Base-by-base conservation (phyloP, 2,329 filamentous ascomycete species). In the Ophiostoma montium region DNA sequence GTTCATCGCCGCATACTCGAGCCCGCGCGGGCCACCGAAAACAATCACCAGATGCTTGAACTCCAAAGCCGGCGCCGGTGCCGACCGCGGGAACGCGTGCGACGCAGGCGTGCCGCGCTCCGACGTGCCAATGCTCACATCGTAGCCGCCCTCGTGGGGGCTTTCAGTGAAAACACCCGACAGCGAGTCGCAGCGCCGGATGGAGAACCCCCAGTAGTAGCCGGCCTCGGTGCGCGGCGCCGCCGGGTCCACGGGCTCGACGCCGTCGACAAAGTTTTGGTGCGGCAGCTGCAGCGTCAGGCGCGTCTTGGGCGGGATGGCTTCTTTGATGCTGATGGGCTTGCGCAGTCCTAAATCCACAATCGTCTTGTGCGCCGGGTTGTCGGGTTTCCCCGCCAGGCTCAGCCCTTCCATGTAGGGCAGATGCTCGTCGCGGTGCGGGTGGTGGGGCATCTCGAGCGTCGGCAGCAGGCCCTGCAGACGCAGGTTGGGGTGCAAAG, bases 141-240 rank as follows among this genome's bases (percentile, higher is more conserved):
- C 86, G 64, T 94, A 94, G 12, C 87, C 87, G 42, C 76, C 78
- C 50, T 84, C 78, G 60, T 77, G 87, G 0, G 78, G 73, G 55
- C 78, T 81, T 61, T 89, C 85, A 4, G 85, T 88, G 59, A 90
- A 88, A 8, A 94, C 78, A 5, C 74, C 68, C 5, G 84, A 84
- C 5, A 94, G 71, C 3, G 76, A 81, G 5, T 64, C 59, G 33
- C 80, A 80, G 53, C 73, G 76, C 23, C 87, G 76, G 3, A 88
- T 78, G 9, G 69, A 73, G 63, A 84, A 94, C 42, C 87, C 87
- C 86, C 87, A 94, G 66, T 89, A 94, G 64, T 87, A 92, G 0
- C 87, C 87, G 1, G 70, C 76, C 54, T 88, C 78, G 47, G 83
- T 82, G 50, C 86, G 75, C 1, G 87, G 87, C 3, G 73, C 67